phyloP scores from a whole-genome alignment of 140 eudicot genomes.

The Stevia rebaudiana region DNA sequence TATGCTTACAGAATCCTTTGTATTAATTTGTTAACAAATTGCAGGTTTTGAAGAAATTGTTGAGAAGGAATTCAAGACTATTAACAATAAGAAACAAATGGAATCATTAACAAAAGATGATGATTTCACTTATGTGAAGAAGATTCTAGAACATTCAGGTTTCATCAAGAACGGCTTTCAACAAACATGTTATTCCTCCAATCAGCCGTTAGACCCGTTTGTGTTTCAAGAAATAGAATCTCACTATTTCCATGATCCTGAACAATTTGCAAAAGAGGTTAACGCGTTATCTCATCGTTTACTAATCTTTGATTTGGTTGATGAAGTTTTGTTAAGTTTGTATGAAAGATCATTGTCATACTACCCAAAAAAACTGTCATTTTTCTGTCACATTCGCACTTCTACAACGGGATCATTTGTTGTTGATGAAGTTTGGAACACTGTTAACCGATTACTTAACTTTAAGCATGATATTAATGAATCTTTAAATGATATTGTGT shows the following conservation, averaged over 20 bases:
- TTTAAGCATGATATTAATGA: constrained; percentile 35
- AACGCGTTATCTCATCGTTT: constrained; percentile 38
- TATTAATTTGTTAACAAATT: background rate
- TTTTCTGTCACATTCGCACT: constrained; percentile 34
- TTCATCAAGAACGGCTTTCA: constrained; percentile 32
- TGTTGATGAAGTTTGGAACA: constrained; percentile 43
- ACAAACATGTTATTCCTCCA: constrained; percentile 38
- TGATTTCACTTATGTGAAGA: constrained; percentile 52
- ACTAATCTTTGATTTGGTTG: constrained; percentile 59
- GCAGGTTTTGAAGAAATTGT: constrained; percentile 14
- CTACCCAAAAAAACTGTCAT: constrained; percentile 60
- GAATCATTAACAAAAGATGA: constrained; percentile 25
- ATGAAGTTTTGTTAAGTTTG: constrained; percentile 45
- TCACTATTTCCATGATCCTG: constrained; percentile 45
- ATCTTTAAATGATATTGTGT: constrained; percentile 32
- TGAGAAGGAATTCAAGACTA: constrained; percentile 13
- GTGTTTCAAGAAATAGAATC: constrained; percentile 60
- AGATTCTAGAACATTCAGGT: constrained; percentile 56
- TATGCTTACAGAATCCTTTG: constrained; percentile 5
- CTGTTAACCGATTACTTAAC: constrained; percentile 24
- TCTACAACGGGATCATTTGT: constrained; percentile 32
- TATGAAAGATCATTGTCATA: constrained; percentile 50
- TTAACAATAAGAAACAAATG: constrained; percentile 11
- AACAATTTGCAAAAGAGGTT: constrained; percentile 30
- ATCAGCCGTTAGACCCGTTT: constrained; percentile 51